phyloP scores from a whole-genome alignment of 176 grass and related monocot species.

The Urochloa ruziziensis region DNA sequence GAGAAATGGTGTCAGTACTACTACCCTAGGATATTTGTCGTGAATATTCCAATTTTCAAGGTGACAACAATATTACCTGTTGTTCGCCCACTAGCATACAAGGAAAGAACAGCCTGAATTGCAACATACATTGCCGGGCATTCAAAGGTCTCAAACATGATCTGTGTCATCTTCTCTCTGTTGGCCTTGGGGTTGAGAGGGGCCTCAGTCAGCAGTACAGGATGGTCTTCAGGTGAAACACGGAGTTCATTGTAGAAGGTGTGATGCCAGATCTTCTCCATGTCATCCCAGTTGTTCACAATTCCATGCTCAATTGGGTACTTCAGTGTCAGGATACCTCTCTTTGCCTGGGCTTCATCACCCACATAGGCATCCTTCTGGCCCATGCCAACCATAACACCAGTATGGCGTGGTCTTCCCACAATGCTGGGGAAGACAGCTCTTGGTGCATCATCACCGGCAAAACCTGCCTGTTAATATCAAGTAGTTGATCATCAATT shows the following conservation, averaged over 20 bases:
- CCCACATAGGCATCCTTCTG: conserved; percentile 91
- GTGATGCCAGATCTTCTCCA: conserved; percentile 96
- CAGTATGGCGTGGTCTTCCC: conserved; percentile 73
- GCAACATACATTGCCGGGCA: conserved; percentile 81
- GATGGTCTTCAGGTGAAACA: conserved; percentile 77
- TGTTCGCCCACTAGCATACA: conserved; percentile 82
- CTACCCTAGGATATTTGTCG: not conserved
- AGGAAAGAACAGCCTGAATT: conserved; percentile 80
- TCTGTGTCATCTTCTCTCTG: conserved; percentile 92
- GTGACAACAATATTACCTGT: conserved; percentile 50
- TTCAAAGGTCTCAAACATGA: conserved; percentile 88
- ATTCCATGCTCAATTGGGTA: conserved; percentile 93
- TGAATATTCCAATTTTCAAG: not conserved
- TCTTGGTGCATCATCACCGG: too few species aligned
- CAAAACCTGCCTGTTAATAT: too few species aligned
- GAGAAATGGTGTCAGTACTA: not conserved
- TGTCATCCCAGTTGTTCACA: conserved; percentile 85
- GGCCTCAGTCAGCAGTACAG: conserved; percentile 70
- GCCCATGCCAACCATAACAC: conserved; percentile 93
- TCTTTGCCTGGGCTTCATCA: conserved; percentile 83
- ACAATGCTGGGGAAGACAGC: conserved; percentile 46
- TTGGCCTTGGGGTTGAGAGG: conserved; percentile 87
- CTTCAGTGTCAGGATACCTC: conserved; percentile 80
- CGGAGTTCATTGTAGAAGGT: conserved; percentile 87
- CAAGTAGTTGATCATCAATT: too few species aligned